phyloP scores from a whole-genome alignment of 176 grass and related monocot genomes.

The Stipa capillata region DNA sequence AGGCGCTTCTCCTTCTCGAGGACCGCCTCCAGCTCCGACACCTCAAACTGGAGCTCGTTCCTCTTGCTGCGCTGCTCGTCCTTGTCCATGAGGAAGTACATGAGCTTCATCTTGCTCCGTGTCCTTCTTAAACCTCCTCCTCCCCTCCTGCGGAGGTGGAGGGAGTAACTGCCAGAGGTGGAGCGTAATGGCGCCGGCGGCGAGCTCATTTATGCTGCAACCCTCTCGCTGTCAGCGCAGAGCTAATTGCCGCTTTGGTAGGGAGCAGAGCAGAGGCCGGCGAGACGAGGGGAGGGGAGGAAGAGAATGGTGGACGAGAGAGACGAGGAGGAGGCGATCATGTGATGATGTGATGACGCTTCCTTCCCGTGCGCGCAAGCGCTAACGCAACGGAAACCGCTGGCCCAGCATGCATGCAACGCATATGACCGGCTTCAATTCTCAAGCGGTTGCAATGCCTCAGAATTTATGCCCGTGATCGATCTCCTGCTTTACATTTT shows the following conservation, averaged over 20 bases:
- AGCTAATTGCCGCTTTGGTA: neutral
- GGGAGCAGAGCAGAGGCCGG: neutral
- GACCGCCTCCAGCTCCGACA: slow-evolving; percentile 54
- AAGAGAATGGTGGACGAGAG: neutral
- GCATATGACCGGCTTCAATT: slow-evolving; percentile 59
- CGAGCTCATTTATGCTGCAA: slow-evolving; percentile 48
- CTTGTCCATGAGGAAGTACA: slow-evolving; percentile 62
- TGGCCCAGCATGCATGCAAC: slow-evolving; percentile 15
- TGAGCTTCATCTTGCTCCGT: slow-evolving; percentile 53
- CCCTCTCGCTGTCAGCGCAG: neutral
- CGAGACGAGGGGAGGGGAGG: too few relatives aligned
- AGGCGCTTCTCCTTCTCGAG: slow-evolving; percentile 71
- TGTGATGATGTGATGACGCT: neutral
- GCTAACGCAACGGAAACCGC: neutral
- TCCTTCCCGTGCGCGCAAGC: slow-evolving; percentile 18
- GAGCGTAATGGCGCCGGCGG: slow-evolving; percentile 48
- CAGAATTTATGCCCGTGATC: slow-evolving; percentile 7
- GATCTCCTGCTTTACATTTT: neutral
- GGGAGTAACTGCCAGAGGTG: slow-evolving; percentile 33
- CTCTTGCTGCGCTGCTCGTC: slow-evolving; percentile 41
- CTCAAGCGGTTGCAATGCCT: slow-evolving; percentile 16
- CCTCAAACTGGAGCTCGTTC: slow-evolving; percentile 62
- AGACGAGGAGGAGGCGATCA: neutral
- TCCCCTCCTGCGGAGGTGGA: neutral
- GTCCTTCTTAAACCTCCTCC: slow-evolving; percentile 29